Evolutionary conservation across 345 rosid genomes (phyloP), one percentile per base, ranked within the genome.

Genomic region (Geranium brycei): DNA sequence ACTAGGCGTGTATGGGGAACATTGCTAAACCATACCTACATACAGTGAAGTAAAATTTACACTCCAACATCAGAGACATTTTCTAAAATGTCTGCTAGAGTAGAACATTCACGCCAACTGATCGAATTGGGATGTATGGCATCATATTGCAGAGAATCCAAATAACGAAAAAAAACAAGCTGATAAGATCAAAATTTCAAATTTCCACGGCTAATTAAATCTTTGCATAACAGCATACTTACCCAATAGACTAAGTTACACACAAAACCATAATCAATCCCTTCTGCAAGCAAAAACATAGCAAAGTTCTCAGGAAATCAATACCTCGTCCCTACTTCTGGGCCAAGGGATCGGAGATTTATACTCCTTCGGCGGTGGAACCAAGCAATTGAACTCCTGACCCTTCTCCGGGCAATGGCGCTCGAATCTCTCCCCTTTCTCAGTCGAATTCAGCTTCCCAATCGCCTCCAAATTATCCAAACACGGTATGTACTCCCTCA

Each of bases 321-420:
- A 40, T 68, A 92, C 98, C 97, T 93, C 95, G 57, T 86, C 88
- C 16, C 99, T 97, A 80, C 99, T 91, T 73, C 67, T 75, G 7
- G 99, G 99, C 99, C 99, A 93, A 0, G 92, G 89, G 64, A 93
- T 78, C 3, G 92, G 92, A 53, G 58, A 63, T 63, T 77, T 77
- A 72, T 93, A 93, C 15, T 91, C 92, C 64, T 75, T 77, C 0
- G 99, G 99, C n/a, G 85, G 66, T 1, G 96, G 91, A 13, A 93
- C 83, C 75, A 84, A 75, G 74, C 99, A 93, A 81, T 85, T 80
- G 85, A 90, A 72, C 4, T 75, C 85, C 66, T 74, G 60, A 7
- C 82, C 92, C 31, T 80, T 71, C 53, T 73, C 66, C 4, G 97
- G 99, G 58, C 99, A 91, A 79, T 90, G 81, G 71, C 99, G 82